phyloP scores from a whole-genome alignment of 2,329 filamentous ascomycete species.

The Raffaelea albimanens region DNA sequence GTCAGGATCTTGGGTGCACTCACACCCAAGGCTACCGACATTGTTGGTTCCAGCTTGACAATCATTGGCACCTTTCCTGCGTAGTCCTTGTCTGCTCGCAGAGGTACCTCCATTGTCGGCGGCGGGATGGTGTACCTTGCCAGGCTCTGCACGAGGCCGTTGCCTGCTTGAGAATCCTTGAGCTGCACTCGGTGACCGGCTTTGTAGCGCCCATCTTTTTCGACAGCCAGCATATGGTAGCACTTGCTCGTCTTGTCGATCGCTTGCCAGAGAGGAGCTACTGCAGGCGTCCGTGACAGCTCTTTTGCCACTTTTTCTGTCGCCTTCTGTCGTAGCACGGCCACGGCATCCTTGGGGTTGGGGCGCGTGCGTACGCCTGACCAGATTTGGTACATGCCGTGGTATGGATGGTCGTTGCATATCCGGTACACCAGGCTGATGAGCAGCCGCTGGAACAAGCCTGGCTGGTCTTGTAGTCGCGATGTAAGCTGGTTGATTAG shows the following conservation, averaged over 20 bases:
- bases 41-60: slow-evolving; percentile 58
- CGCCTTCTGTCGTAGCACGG: slow-evolving; percentile 63
- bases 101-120: slow-evolving; percentile 75
- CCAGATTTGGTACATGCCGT: slow-evolving; percentile 96
- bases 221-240: slow-evolving; percentile 55
- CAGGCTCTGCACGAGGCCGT: slow-evolving; percentile 53
- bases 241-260: slow-evolving; percentile 65
- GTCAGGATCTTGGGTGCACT: slow-evolving; percentile 93
- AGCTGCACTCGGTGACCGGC: slow-evolving; percentile 50
- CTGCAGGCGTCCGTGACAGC: slow-evolving; percentile 44
- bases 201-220: slow-evolving; percentile 58
- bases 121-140: slow-evolving; percentile 67
- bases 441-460: slow-evolving; percentile 67
- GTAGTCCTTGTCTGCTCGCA: slow-evolving; percentile 68
- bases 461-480: slow-evolving; percentile 63
- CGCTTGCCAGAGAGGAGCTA: slow-evolving; percentile 53
- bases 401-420: slow-evolving; percentile 87
- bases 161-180: slow-evolving; percentile 51
- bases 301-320: slow-evolving; percentile 58
- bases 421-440: slow-evolving; percentile 69
- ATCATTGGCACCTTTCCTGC: slow-evolving; percentile 60
- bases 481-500: slow-evolving; percentile 96
- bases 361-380: slow-evolving; percentile 63
- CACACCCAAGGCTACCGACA: slow-evolving; percentile 80
- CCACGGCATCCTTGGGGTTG: slow-evolving; percentile 63